phyloP scores from a whole-genome alignment of 2,329 filamentous ascomycete species.

The Diaporthe caulivora region DNA sequence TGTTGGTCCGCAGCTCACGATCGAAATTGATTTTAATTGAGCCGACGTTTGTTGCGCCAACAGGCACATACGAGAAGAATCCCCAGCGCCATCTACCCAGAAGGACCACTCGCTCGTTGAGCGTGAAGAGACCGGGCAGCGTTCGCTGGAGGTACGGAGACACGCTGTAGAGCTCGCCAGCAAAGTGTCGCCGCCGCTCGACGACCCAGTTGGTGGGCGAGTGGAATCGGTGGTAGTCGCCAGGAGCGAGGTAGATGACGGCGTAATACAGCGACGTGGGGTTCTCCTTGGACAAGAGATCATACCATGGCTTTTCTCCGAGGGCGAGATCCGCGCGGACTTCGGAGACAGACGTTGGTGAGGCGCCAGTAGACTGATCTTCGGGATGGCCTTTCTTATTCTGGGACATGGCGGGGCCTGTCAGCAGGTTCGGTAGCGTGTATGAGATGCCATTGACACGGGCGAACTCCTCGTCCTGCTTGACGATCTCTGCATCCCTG shows the following conservation, averaged over 20 bases:
- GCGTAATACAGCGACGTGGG: conserved; percentile 87
- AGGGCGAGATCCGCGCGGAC: conserved; percentile 87
- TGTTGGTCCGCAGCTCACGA: conserved; percentile 92
- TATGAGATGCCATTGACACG: conserved; percentile 95
- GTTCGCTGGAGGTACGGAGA: conserved; percentile 95
- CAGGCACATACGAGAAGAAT: conserved; percentile 96
- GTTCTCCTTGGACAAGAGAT: conserved; percentile 71
- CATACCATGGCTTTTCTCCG: conserved; percentile 78
- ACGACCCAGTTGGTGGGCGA: conserved; percentile 96
- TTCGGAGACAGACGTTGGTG: conserved; percentile 80
- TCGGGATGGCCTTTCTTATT: conserved; percentile 64
- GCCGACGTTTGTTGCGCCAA: conserved; percentile 97
- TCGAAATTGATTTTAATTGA: conserved; percentile 99
- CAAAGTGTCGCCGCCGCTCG: conserved; percentile 94
- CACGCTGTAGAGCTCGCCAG: conserved; percentile 94
- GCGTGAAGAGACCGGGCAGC: conserved; percentile 91
- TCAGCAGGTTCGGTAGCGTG: conserved; percentile 88
- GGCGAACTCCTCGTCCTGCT: conserved; percentile 91
- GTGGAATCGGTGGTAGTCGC: conserved; percentile 99
- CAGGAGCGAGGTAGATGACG: conserved; percentile 95
- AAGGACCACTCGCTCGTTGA: conserved; percentile 96
- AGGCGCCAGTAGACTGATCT: conserved; percentile 80
- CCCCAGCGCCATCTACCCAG: conserved; percentile 96
- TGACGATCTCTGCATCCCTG: conserved; percentile 75
- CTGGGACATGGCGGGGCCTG: conserved; percentile 69